Evolutionary conservation across 225 moss, liverwort and hornwort species (phyloP), one percentile per base, ranked within the genome.

Genomic region (Polytrichum formosum): DNA sequence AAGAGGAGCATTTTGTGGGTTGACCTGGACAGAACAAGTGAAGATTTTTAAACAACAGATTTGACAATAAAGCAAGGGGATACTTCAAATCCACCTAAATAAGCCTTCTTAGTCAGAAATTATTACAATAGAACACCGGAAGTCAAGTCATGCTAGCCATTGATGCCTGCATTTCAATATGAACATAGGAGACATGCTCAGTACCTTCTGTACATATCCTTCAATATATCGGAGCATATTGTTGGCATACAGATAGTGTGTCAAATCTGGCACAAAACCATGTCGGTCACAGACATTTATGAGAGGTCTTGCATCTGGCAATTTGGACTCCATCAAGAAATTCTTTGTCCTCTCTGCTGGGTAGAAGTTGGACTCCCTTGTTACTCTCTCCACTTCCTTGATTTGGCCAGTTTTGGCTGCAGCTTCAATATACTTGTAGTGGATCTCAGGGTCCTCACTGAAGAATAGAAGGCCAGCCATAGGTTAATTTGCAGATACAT

Each of bases 211-310:
- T 13, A 92, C 92, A 69, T 92, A 92, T 21, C 92, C 92, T 79
- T 92, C 92, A 58, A 92, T 92, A 26, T 88, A 92, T 67, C 92
- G 92, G 30, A 92, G 88, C 92, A 92, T 92, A 70, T 92, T 90
- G 80, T 88, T 90, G 5, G 81, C 73, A 64, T 92, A 92, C 53
- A 92, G 76, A 55, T 92, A 88, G 74, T 92, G 88, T 6, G 86
- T 90, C 25, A 92, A 84, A 85, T 92, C 90, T 13, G 92, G 88
- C 37, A 92, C 92, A 77, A 90, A 92, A 56, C 90, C 90, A 77
- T 86, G 84, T 26, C 90, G 92, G 67, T 92, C 92, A 46, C 92
- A 92, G 64, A 92, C 92, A 75, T 92, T 92, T 65, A 92, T 92
- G 58, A 92, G 75, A 2, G 92, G 92, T 13, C 92, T 83, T n/a